Evolutionary conservation across 495 filamentous ascomycete genomes (phyloP).

Genomic region (Neurospora sp.): DNA sequence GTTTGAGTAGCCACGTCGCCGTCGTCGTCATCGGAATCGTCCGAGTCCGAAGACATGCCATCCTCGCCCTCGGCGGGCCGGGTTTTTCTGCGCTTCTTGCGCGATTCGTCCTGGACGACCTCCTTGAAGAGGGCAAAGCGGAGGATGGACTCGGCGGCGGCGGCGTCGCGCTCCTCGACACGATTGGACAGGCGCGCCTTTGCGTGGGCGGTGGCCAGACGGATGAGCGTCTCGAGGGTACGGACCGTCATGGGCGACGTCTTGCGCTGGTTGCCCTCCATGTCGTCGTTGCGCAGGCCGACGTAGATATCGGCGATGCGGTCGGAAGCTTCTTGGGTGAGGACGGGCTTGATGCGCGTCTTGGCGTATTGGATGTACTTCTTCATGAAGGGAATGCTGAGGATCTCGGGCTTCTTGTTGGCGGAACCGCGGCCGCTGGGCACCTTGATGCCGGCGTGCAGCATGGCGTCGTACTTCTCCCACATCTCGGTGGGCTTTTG

Average conservation of each 20-base stretch:
- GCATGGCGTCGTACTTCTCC: slow-evolving; percentile 93
- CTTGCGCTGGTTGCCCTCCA: slow-evolving; percentile 85
- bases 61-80: slow-evolving; percentile 27
- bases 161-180: slow-evolving; percentile 87
- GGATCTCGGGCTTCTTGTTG: slow-evolving; percentile 73
- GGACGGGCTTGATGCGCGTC: slow-evolving; percentile 74
- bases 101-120: slow-evolving; percentile 77
- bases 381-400: slow-evolving; percentile 98
- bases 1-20: slow-evolving; percentile 26
- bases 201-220: slow-evolving; percentile 91
- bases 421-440: slow-evolving; percentile 54
- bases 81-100: slow-evolving; percentile 57
- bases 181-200: slow-evolving; percentile 84
- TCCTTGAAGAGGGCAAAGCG: slow-evolving; percentile 98
- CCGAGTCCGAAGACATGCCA: slow-evolving; percentile 13
- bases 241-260: slow-evolving; percentile 94
- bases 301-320: slow-evolving; percentile 92
- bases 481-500: slow-evolving; percentile 74
- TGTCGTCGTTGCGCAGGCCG: slow-evolving; percentile 87
- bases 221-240: slow-evolving; percentile 95
- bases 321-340: slow-evolving; percentile 88
- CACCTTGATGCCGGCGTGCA: slow-evolving; percentile 82
- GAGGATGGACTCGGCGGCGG: slow-evolving; percentile 80
- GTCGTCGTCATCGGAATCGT: slow-evolving; percentile 26
- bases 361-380: slow-evolving; percentile 99